Percentiles rank a stretch among this genome's conserved stretches.
These are phyloP conservation scores for Alternaria postmessia DNA, from an alignment of 2,329 filamentous ascomycete genomes.

Conservation along the genomic window DNA sequence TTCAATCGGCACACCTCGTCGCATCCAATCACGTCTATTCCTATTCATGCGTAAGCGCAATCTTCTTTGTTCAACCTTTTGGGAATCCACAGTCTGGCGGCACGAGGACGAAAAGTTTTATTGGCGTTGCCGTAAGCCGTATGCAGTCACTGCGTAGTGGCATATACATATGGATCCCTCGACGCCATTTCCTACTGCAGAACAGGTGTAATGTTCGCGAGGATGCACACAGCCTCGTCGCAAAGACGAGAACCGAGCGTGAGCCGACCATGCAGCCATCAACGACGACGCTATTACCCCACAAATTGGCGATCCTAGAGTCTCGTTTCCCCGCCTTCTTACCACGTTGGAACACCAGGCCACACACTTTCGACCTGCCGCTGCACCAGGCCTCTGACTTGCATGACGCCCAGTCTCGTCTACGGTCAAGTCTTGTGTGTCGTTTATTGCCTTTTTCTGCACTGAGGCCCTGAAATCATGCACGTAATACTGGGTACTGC, in stretches of 20 bases:
- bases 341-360: conserved; percentile 40
- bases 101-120: conserved; percentile 34
- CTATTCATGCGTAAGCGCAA: not conserved
- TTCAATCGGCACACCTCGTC: conserved; percentile 9
- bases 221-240: conserved; percentile 36
- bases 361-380: conserved; percentile 29
- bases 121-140: conserved; percentile 25
- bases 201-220: conserved; percentile 24
- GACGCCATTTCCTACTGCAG: conserved; percentile 20
- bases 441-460: conserved; percentile 27
- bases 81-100: conserved; percentile 16
- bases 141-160: conserved; percentile 22
- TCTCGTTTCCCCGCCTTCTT: conserved; percentile 46
- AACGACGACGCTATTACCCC: conserved; percentile 46
- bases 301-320: conserved; percentile 46
- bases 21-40: not conserved
- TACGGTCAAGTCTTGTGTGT: conserved; percentile 23
- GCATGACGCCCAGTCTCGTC: conserved; percentile 45
- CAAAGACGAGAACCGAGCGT: conserved; percentile 32
- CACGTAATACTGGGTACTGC: conserved; percentile 27
- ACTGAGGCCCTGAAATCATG: conserved; percentile 27
- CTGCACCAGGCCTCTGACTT: conserved; percentile 40
- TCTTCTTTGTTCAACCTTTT: not conserved
- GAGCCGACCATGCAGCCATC: conserved; percentile 33
- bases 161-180: conserved; percentile 9